phyloP scores from a whole-genome alignment of 805 yeast genomes.

The Barnettozyma botsteinii region DNA sequence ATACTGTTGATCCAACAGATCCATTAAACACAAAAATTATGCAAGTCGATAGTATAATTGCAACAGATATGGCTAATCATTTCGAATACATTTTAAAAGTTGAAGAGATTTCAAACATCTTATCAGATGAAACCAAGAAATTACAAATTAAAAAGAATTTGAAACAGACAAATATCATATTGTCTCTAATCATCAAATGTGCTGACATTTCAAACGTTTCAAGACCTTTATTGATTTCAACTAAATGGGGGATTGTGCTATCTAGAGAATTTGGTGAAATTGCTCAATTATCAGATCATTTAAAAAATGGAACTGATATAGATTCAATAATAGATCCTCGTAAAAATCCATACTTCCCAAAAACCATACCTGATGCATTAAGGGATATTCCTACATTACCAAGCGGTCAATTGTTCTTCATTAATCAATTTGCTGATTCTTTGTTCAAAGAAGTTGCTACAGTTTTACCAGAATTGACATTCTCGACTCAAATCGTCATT shows the following conservation, averaged over 20 bases:
- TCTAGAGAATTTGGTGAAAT: slow-evolving; percentile 74
- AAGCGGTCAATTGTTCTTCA: slow-evolving; percentile 77
- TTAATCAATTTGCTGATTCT: slow-evolving; percentile 71
- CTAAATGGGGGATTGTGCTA: slow-evolving; percentile 83
- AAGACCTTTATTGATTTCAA: slow-evolving; percentile 66
- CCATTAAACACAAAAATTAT: slow-evolving; percentile 22
- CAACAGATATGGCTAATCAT: slow-evolving; percentile 94
- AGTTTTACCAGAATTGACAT: slow-evolving; percentile 55
- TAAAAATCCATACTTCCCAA: slow-evolving; percentile 29
- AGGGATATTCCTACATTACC: slow-evolving; percentile 44
- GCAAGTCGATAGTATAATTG: slow-evolving; percentile 46
- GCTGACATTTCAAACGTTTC: slow-evolving; percentile 95
- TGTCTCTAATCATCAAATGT: slow-evolving; percentile 76
- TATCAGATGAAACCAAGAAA: slow-evolving; percentile 11
- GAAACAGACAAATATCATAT: slow-evolving; percentile 38
- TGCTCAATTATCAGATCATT: slow-evolving; percentile 40
- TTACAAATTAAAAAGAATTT: slow-evolving; percentile 12
- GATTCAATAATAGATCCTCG: slow-evolving; percentile 16
- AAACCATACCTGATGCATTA: slow-evolving; percentile 38
- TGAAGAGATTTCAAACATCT: slow-evolving; percentile 27
- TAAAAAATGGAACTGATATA: slow-evolving; percentile 24
- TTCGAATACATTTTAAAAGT: slow-evolving; percentile 59
- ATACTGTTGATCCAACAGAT: slow-evolving; percentile 6
- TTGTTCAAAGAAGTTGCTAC: slow-evolving; percentile 62
- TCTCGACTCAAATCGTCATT: slow-evolving; percentile 45